Base-by-base conservation (phyloP, 148 eudicot genomes). In the Nepenthes gracilis region DNA sequence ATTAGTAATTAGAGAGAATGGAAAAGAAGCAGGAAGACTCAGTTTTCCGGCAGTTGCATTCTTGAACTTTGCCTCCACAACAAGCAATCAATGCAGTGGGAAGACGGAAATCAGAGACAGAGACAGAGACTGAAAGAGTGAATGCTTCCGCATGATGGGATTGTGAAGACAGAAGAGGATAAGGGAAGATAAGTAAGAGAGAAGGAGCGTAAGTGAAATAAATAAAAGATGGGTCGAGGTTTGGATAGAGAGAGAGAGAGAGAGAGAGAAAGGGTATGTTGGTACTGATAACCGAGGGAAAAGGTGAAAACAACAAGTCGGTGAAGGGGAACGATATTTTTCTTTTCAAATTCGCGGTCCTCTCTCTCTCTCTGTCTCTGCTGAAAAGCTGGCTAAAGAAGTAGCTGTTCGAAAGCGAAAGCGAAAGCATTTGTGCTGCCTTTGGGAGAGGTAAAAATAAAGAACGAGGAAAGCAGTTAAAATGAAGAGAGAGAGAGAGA, bases 111-210 rank as follows among this genome's bases (percentile, higher is more conserved):
- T 6, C 10, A 12, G 12, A 6, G 10, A 35, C 13, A 6, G 32
- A 33, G 36, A 34, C 13, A 55, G 58, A 57, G 59, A 52, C 6
- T 6, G 43, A 57, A 35, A 36, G 59, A 14, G 32, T n/a, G n/a
- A 52, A 4, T 52, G 55, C 6, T 52, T 52, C 55, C 55, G 55
- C n/a, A 52, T 52, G 55, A 52, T 52, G 55, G 14, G 55, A 52
- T 52, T 4, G 55, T 13, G 14, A 52, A 52, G 14, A 12, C 2
- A 10, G 6, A 52, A n/a, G 5, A 52, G 15, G 55, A n/a, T 12
- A 12, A 52, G 32, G 55, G 52, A 7, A 52, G n/a, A 52, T 52
- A 12, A 12, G 2, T 8, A 50, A 13, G 55, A 52, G 32, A n/a
- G 15, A 52, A 2, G 4, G 32, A 52, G 32, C 2, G 23, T 23